Evolutionary conservation across 208 protist species (phyloP), one percentile per base, ranked within the genome.

Genomic region (Angomonas deanei): DNA sequence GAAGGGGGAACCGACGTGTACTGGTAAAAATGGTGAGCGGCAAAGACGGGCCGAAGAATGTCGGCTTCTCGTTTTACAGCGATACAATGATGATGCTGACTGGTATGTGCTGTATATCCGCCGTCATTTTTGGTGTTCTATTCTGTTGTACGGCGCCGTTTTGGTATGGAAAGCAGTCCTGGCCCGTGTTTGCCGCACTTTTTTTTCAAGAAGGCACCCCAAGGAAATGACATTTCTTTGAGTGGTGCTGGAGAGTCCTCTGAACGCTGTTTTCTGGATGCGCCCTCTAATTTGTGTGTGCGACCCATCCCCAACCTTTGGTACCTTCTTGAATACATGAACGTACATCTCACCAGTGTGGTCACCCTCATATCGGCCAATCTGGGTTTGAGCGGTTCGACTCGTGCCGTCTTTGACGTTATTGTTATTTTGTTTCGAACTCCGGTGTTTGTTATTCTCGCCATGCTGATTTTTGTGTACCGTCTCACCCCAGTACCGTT

Each of bases 21-120:
- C 53, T 79, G 26, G 82, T 83, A 47, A 61, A 53, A 50, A 21
- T 74, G 59, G 62, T 61, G 58, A 30, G 21, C 6, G 17, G 28
- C 3, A 23, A 30, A 10, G 50, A 39, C 3, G 46, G 10, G 32
- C 26, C 1, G 46, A 32, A 19, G 31, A 42, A 46, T 3, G 52
- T 82, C 0, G 82, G 78, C 23, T 81, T 80, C 63, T 88, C 82
- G 10, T 73, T 50, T 62, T 88, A 81, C 66, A 30, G n/a, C 2
- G 82, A 88, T 56, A 72, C 64, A 27, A 21, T 73, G 21, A 36
- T 57, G 36, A 62, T 72, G 50, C 59, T 72, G 30, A 17, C 46
- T 33, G 67, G 58, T 21, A 39, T 79, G 36, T 53, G 68, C 65
- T 64, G 36, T 47, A 48, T 70, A 5, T 64, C 68, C 1, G 0